Evolutionary conservation across 805 yeast genomes (phyloP).

Genomic region (Cephaloascus albidus): DNA sequence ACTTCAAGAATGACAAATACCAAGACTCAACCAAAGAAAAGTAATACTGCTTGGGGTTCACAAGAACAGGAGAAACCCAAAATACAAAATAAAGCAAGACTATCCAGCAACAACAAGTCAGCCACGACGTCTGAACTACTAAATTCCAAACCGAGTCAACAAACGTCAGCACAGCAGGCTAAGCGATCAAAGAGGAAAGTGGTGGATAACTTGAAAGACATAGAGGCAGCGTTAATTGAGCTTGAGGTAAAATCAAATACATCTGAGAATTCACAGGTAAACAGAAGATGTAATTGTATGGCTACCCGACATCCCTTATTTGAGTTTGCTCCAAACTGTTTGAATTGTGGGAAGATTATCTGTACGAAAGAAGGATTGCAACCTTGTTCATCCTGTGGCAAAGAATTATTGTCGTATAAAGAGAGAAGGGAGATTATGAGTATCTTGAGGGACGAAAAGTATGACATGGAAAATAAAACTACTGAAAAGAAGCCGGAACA

Average conservation of each 20-base stretch:
- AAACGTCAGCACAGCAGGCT: conserved; percentile 12
- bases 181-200: conserved; percentile 31
- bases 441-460: conserved; percentile 45
- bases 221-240: conserved; percentile 52
- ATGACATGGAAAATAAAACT: conserved; percentile 22
- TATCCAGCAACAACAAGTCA: conserved; percentile 10
- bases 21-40: conserved; percentile 1
- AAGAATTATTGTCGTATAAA: conserved; percentile 49
- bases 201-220: conserved; percentile 50
- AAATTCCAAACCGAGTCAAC: conserved; percentile 23
- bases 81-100: conserved; percentile 5
- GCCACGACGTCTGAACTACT: conserved; percentile 40
- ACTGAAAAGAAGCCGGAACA: conserved; percentile 8
- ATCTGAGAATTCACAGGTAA: conserved; percentile 5
- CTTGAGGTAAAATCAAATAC: conserved; percentile 26
- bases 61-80: neutral
- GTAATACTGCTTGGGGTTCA: neutral
- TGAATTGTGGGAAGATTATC: conserved; percentile 89
- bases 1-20: neutral
- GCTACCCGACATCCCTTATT: conserved; percentile 83
- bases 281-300: conserved; percentile 64
- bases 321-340: conserved; percentile 86
- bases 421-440: conserved; percentile 53
- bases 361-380: conserved; percentile 87
- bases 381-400: conserved; percentile 80